Evolutionary conservation across 2,329 filamentous ascomycete species (phyloP).

Genomic region (Paecilomyces variotii): DNA sequence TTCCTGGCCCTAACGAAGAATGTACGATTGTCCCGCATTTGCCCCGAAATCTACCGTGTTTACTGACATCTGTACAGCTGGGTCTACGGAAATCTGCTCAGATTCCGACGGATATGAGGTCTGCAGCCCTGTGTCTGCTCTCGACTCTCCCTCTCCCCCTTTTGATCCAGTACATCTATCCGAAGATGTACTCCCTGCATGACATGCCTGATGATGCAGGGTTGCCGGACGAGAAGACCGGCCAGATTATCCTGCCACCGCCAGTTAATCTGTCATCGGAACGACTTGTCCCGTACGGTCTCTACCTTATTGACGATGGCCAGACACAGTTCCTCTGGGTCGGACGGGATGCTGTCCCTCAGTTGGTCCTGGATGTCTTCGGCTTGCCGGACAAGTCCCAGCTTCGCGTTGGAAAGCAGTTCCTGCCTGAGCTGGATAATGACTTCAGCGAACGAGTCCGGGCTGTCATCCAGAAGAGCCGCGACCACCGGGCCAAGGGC

Average conservation of each 20-base stretch:
- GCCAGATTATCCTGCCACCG: conserved; percentile 81
- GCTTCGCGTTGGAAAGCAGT: conserved; percentile 84
- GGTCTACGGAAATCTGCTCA: conserved; percentile 87
- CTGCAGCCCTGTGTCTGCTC: conserved; percentile 85
- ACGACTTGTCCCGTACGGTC: conserved; percentile 75
- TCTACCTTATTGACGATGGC: conserved; percentile 95
- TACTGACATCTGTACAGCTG: conserved; percentile 37
- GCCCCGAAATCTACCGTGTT: conserved; percentile 1
- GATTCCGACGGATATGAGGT: conserved; percentile 88
- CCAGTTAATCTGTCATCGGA: conserved; percentile 81
- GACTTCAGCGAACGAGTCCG: conserved; percentile 95
- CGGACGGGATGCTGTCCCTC: conserved; percentile 83
- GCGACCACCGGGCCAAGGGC: conserved; percentile 75
- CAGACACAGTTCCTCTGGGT: conserved; percentile 98
- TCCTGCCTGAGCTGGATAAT: conserved; percentile 78
- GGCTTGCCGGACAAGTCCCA: conserved; percentile 74
- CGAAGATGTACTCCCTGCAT: conserved; percentile 74
- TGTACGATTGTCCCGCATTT: conserved; percentile 43
- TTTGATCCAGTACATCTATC: conserved; percentile 87
- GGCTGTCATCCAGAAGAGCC: conserved; percentile 83
- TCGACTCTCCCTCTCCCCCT: conserved; percentile 87
- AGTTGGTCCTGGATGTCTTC: conserved; percentile 83
- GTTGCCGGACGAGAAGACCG: conserved; percentile 73
- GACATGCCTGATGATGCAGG: conserved; percentile 96
- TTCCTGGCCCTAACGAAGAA: conserved; percentile 97